These are phyloP conservation scores for Solanum sitiens DNA, from an alignment of 257 asterid genomes.

Conservation along the genomic window DNA sequence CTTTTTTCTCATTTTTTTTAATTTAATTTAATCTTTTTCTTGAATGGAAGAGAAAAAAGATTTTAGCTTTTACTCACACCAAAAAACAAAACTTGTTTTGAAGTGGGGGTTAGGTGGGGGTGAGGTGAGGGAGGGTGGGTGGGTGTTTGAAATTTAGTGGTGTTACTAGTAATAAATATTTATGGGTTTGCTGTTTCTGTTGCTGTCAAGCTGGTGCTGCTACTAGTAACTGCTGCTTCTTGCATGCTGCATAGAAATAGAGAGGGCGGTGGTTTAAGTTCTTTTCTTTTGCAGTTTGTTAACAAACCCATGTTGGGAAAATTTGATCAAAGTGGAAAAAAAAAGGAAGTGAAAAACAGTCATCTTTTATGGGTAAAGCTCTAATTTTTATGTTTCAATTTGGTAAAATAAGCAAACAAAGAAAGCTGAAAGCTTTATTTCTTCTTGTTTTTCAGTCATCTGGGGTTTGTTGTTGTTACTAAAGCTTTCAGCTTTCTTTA, in stretches of 20 bases:
- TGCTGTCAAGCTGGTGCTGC: slow-evolving; percentile 46
- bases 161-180: neutral
- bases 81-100: neutral
- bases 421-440: slow-evolving; percentile 2
- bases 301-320: slow-evolving; percentile 2
- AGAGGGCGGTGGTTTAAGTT: slow-evolving; percentile 29
- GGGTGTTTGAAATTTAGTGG: neutral
- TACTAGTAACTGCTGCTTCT: neutral
- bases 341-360: neutral
- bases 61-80: neutral
- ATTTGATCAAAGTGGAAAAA: neutral
- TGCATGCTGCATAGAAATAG: slow-evolving; percentile 24
- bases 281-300: slow-evolving; percentile 17
- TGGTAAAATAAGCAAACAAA: neutral
- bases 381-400: slow-evolving; percentile 1
- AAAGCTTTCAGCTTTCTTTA: slow-evolving; percentile 14
- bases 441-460: neutral
- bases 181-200: slow-evolving; percentile 27
- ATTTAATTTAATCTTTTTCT: neutral
- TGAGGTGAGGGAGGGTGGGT: neutral
- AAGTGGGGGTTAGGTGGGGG: neutral
- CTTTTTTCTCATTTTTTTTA: too few relatives aligned
- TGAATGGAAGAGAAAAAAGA: neutral
- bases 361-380: slow-evolving; percentile 27
- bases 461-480: neutral